Evolutionary conservation across 306 rosid genomes (phyloP), one percentile per base, ranked within the genome.

Genomic region (Cucurbita pepo): DNA sequence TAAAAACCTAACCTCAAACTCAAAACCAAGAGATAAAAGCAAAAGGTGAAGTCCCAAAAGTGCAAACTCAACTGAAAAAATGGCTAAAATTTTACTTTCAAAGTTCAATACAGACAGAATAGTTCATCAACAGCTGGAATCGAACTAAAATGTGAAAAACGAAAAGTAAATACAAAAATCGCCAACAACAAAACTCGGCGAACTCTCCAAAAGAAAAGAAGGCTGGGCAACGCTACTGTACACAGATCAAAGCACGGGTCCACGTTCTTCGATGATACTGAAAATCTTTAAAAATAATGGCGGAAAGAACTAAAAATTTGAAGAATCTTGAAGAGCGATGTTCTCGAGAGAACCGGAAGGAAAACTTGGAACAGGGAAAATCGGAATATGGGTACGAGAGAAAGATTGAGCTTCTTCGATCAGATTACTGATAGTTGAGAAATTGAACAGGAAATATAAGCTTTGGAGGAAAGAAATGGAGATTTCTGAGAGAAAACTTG

Each of bases 271-370:
- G 71, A 65, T 73, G 63, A 7, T 77, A 71, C 80, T 12, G 78
- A 77, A 73, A 21, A 10, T 47, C 22, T 43, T 19, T 55, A 38
- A 52, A 51, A 74, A 70, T 72, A 53, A 41, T 62, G 77, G 65
- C 73, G 71, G 65, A 40, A 81, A 75, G 37, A 63, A 76, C 79
- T 70, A 73, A 69, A 69, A 45, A 73, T 78, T 60, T 55, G 75
- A 75, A 79, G 83, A 83, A 84, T 64, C 85, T 79, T 45, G 36
- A 70, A 73, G 11, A 83, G 85, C 90, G 89, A 76, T 82, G 79
- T 81, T 82, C 78, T 74, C 96, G 30, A 83, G 73, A 74, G 79
- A 52, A 57, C 43, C 47, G 13, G 40, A 44, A 70, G 56, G 51
- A 51, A 63, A 51, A 62, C 10, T 51, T 38, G 37, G 73, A 78